Evolutionary conservation across 441 rosid species (phyloP).

Genomic region (Jatropha podagrica): DNA sequence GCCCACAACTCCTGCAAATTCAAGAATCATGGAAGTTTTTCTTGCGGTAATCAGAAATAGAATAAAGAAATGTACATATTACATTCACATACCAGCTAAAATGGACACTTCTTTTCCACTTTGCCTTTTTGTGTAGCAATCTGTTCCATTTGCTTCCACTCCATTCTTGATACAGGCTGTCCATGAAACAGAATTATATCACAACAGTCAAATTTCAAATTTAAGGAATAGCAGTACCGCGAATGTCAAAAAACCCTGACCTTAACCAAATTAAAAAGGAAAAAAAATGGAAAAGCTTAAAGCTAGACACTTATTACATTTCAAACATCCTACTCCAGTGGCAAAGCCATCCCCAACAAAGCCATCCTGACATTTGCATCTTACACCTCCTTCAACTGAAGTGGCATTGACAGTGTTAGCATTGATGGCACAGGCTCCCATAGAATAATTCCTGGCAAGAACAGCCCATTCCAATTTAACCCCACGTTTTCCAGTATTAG

Average conservation of each 20-base stretch:
- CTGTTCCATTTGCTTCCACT: constrained; percentile 47
- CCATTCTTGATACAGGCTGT: constrained; percentile 70
- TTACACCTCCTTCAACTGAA: constrained; percentile 48
- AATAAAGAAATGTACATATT: not conserved
- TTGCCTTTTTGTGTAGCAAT: constrained; percentile 38
- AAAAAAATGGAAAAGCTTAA: not conserved
- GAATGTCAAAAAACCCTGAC: not conserved
- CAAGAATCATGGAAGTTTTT: not conserved
- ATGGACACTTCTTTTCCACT: constrained; percentile 46
- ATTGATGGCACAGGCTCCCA: constrained; percentile 43
- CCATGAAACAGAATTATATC: not conserved
- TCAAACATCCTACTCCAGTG: constrained; percentile 63
- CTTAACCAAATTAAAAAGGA: not conserved
- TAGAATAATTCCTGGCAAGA: constrained; percentile 47
- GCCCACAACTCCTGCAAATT: constrained; percentile 51
- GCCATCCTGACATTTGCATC: constrained; percentile 72
- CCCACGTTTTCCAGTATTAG: constrained; percentile 59
- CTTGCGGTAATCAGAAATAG: not conserved
- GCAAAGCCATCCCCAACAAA: constrained; percentile 70
- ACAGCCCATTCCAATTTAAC: constrained; percentile 86
- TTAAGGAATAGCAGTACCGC: no score
- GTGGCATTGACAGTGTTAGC: constrained; percentile 65
- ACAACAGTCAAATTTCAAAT: no score
- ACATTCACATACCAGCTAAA: constrained; percentile 51
- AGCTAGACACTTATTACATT: constrained; percentile 31